Evolutionary conservation across 1,284 basidiomycete species (phyloP).

Genomic region (Puccinia triticina): DNA sequence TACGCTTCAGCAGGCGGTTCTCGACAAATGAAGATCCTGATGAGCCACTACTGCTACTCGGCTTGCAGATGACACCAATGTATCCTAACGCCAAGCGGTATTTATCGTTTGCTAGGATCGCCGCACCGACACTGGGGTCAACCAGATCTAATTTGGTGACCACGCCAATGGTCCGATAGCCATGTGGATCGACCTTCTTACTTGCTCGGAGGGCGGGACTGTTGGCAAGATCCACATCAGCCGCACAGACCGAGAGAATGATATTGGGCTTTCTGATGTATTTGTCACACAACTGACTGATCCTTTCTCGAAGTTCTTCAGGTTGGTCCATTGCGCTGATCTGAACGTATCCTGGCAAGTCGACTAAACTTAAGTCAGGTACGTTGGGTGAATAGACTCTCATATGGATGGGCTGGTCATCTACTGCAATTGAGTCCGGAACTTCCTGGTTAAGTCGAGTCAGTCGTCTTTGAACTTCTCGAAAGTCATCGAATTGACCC

Average conservation of each 20-base stretch:
- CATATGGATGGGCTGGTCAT: constrained; percentile 92
- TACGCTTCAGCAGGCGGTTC: constrained; percentile 45
- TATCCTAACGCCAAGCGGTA: constrained; percentile 98
- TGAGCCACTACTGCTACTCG: constrained; percentile 61
- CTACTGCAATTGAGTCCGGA: constrained; percentile 82
- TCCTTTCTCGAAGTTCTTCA: constrained; percentile 90
- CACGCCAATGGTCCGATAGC: constrained; percentile 92
- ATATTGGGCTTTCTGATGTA: constrained; percentile 98
- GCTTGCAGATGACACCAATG: constrained; percentile 92
- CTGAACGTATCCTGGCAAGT: constrained; percentile 96
- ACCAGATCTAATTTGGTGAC: constrained; percentile 99
- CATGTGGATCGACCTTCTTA: constrained; percentile 89
- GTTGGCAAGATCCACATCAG: constrained; percentile 97
- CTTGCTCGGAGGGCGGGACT: constrained; percentile 92
- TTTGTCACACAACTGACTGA: constrained; percentile 83
- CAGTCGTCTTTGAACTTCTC: constrained; percentile 84
- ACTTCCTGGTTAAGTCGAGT: constrained; percentile 95
- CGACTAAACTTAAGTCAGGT: constrained; percentile 94
- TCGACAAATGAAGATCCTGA: constrained; percentile 29
- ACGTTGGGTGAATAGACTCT: constrained; percentile 94
- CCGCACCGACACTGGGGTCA: constrained; percentile 76
- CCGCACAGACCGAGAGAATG: constrained; percentile 94
- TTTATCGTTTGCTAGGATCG: constrained; percentile 82
- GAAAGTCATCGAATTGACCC: constrained; percentile 85
- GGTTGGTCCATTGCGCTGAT: constrained; percentile 94